phyloP scores from a whole-genome alignment of 208 protist genomes.

The Acanthamoeba divionensis region DNA sequence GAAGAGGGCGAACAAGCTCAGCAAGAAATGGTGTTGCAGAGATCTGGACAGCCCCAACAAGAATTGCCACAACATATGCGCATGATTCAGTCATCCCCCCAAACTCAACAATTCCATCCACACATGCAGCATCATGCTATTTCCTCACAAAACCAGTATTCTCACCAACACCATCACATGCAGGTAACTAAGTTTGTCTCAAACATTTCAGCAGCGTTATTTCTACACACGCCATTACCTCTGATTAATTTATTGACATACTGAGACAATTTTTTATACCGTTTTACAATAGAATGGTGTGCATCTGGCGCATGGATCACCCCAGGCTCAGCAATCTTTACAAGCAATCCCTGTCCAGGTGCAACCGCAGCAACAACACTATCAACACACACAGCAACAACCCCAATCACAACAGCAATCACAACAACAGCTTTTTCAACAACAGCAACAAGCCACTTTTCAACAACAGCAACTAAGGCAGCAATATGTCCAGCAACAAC shows the following conservation, averaged over 20 bases:
- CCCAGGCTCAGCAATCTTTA: not conserved
- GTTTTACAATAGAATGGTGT: not conserved
- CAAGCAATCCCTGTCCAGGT: not conserved
- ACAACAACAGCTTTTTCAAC: not conserved
- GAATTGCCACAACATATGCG: too few relatives aligned
- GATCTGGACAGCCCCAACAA: too few relatives aligned
- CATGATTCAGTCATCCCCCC: too few relatives aligned
- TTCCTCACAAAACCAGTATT: not conserved
- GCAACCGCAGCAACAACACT: not conserved
- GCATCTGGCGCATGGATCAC: not conserved
- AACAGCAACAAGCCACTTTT: not conserved
- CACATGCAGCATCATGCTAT: too few relatives aligned
- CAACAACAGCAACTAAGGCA: not conserved
- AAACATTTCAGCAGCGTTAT: not conserved
- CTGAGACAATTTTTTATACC: not conserved
- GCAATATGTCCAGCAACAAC: too few relatives aligned
- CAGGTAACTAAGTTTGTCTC: not conserved
- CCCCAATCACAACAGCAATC: not conserved
- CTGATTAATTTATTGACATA: not conserved
- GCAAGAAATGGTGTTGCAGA: too few relatives aligned
- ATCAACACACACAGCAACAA: not conserved
- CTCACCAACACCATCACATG: not conserved
- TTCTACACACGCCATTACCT: constrained; percentile 1
- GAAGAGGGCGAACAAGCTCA: too few relatives aligned
- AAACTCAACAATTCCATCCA: too few relatives aligned